Percentiles rank a stretch among this genome's conserved stretches.
Evolutionary conservation across 257 asterid species (phyloP).

Genomic region (Capsicum baccatum): DNA sequence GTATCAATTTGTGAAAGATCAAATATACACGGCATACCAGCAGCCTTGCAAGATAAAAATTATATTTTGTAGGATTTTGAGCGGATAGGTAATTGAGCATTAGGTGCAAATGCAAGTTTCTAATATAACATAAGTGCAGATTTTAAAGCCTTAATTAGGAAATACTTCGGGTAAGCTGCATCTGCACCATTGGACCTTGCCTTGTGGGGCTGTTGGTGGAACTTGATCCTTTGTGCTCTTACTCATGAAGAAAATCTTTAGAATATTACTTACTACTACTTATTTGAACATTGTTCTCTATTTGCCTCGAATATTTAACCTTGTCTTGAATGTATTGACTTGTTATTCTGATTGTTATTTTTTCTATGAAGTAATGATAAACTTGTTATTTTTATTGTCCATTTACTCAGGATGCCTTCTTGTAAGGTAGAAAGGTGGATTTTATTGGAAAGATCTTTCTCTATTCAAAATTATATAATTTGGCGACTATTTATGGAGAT

Average conservation of each 20-base stretch:
- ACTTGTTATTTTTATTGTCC: background rate
- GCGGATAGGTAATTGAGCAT: background rate
- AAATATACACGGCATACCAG: background rate
- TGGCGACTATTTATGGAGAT: background rate
- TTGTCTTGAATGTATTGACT: background rate
- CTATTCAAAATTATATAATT: background rate
- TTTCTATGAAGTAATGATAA: background rate
- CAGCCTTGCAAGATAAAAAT: background rate
- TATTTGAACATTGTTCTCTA: background rate
- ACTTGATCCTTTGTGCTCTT: background rate
- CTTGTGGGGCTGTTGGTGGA: background rate
- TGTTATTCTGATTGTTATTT: background rate
- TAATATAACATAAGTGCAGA: background rate
- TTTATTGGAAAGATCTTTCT: background rate
- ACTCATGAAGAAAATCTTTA: background rate
- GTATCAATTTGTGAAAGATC: background rate
- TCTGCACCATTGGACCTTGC: background rate
- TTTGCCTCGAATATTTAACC: background rate
- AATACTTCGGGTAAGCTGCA: background rate
- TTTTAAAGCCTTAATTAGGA: background rate
- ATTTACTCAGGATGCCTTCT: background rate
- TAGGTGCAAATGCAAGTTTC: slow-evolving; percentile 18
- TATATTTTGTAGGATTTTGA: background rate
- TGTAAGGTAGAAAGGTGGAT: background rate
- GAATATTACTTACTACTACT: background rate